These are phyloP conservation scores for Catharanthus roseus DNA, from an alignment of 257 asterid species.

Conservation along the genomic window DNA sequence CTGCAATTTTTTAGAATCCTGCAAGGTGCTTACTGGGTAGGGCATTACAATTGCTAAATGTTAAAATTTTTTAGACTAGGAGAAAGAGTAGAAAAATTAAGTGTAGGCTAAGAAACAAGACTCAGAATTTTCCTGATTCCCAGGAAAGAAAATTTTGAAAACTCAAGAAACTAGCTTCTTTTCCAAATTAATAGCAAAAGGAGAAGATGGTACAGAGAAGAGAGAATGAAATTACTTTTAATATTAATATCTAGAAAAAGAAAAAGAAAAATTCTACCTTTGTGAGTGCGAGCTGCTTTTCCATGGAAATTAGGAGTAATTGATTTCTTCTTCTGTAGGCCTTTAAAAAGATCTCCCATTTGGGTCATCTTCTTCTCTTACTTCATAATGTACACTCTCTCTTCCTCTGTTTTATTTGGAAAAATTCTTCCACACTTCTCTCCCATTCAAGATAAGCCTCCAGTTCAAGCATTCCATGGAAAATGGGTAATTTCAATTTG, in stretches of 20 bases:
- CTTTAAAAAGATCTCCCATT: conserved; percentile 62
- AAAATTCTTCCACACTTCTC: too few species aligned
- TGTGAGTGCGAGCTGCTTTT: conserved; percentile 46
- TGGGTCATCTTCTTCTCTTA: conserved; percentile 49
- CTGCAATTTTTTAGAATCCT: too few species aligned
- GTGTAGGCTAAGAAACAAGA: not conserved
- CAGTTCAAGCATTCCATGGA: too few species aligned
- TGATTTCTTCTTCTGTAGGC: conserved; percentile 62
- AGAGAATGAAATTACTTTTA: not conserved
- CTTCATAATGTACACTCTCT: too few species aligned
- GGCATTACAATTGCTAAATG: too few species aligned
- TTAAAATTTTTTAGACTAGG: not conserved
- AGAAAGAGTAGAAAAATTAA: not conserved
- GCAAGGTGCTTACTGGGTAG: too few species aligned
- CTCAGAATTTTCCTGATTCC: not conserved
- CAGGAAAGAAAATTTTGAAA: too few species aligned
- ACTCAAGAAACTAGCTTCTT: not conserved
- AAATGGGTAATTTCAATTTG: too few species aligned
- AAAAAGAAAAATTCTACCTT: conserved; percentile 34
- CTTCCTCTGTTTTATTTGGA: too few species aligned
- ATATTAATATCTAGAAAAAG: not conserved
- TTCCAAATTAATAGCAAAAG: not conserved
- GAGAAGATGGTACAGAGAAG: not conserved
- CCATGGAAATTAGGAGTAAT: conserved; percentile 85
- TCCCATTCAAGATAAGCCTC: too few species aligned